A percentile compares a stretch with the other conserved stretches of the same genome.
These are phyloP conservation scores for Amoebophrya sp. DNA, from an alignment of 169 alveolate species.

Conservation along the genomic window DNA sequence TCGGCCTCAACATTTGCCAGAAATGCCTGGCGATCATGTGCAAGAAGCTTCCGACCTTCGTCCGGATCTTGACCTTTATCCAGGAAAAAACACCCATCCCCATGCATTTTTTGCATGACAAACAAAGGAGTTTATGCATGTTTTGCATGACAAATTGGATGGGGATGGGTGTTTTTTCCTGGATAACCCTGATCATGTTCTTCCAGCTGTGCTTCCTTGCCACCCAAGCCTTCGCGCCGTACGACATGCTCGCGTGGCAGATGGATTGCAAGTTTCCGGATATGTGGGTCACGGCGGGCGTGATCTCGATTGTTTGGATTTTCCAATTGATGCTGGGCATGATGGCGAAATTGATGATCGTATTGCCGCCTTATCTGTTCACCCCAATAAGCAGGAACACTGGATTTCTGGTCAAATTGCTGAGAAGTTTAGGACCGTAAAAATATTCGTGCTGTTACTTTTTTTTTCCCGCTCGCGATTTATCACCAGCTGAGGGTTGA, in stretches of 20 bases:
- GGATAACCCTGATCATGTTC: too few species aligned
- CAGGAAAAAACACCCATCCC: too few species aligned
- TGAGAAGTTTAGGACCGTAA: neutral
- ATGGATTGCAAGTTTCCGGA: slow-evolving; percentile 19
- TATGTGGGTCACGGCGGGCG: neutral
- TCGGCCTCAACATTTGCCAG: neutral
- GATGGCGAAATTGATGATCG: neutral
- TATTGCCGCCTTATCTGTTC: neutral
- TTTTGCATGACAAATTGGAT: too few species aligned
- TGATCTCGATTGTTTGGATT: neutral
- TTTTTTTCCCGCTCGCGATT: too few species aligned
- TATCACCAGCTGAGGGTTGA: too few species aligned
- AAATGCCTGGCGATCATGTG: neutral
- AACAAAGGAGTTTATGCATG: too few species aligned
- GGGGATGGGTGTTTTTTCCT: too few species aligned
- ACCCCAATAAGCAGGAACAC: neutral
- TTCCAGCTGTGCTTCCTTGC: neutral
- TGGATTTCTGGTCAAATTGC: neutral
- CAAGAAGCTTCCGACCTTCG: neutral
- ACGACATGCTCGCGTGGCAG: neutral
- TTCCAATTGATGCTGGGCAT: neutral
- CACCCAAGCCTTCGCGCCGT: neutral
- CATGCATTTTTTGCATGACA: too few species aligned
- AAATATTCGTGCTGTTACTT: too few species aligned
- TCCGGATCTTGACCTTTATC: neutral